Base-by-base conservation (phyloP, 257 asterid species). In the Solanum etuberosum region DNA sequence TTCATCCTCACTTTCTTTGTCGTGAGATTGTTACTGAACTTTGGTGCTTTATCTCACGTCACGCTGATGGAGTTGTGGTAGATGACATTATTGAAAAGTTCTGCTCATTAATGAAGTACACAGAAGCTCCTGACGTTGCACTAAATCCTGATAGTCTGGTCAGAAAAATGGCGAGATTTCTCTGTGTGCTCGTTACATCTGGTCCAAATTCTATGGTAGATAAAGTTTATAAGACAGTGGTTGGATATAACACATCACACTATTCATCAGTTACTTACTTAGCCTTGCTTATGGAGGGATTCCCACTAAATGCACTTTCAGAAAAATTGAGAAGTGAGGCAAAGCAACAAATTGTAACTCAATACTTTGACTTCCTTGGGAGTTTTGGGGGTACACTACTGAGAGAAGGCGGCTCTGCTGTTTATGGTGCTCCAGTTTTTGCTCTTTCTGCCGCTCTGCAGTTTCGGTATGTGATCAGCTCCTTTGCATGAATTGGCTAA, bases 1-100 rank as follows among this genome's bases (percentile, higher is more conserved):
- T 96, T 89, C 99, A 97, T 91, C 99, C 99, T 6, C 99, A 95
- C 90, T 91, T 89, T 87, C 97, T 95, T 38, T 97, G 99, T 89
- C 87, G 92, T 90, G 98, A 97, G 88, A 91, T 97, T 88, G 87
- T 95, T 87, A 91, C 93, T 70, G 99, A 97, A 71, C 97, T 97
- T 61, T 97, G 98, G 98, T 93, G 97, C 87, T 97, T 97, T 86
- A 72, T 94, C 65, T 87, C 95, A 80, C 94, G 99, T n/a, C 95
- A 97, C 87, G 95, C 97, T 90, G 97, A 92, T 82, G 61, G 73
- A 74, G 94, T 91, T 89, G 83, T 89, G 88, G 92, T 90, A 73
- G 89, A 89, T 67, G 93, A 91, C 86, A 83, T 92, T 46, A 83
- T 93, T 31, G 95, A 91, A 87, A 94, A 92, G 87, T 93, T 94